A percentile compares a stretch with the other conserved stretches of the same genome.
Conservation (phyloP, 140 eudicot species). For the Stevia rebaudiana region DNA sequence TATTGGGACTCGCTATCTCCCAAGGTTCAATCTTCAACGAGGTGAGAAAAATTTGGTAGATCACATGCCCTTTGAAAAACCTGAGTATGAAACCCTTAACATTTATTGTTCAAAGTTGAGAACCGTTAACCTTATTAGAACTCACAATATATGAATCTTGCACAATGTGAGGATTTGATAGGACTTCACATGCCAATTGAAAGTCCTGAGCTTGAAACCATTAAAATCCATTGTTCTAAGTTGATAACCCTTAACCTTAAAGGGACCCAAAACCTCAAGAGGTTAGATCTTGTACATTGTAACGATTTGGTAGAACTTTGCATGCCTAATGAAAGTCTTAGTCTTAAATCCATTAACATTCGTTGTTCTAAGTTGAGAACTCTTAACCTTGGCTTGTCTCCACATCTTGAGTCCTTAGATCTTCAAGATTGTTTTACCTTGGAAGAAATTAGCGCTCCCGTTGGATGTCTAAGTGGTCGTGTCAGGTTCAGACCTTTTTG, state of each 20-base stretch:
- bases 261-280: not conserved
- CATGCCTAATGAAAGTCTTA: not conserved
- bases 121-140: not conserved
- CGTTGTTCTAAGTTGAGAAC: not conserved
- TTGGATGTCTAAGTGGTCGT: not conserved
- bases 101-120: not conserved
- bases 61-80: not conserved
- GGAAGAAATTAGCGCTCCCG: not conserved
- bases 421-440: not conserved
- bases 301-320: not conserved
- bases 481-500: too few species aligned
- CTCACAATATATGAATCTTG: too few species aligned
- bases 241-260: not conserved
- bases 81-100: too few species aligned
- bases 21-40: too few species aligned
- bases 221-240: not conserved
- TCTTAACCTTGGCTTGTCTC: not conserved
- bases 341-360: not conserved
- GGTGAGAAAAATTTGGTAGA: not conserved
- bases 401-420: not conserved
- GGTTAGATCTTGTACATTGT: not conserved
- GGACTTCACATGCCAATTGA: not conserved
- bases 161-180: not conserved
- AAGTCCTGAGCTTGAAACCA: not conserved
- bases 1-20: too few species aligned